phyloP scores from a whole-genome alignment of 495 filamentous ascomycete species.

The Neurospora discreta region DNA sequence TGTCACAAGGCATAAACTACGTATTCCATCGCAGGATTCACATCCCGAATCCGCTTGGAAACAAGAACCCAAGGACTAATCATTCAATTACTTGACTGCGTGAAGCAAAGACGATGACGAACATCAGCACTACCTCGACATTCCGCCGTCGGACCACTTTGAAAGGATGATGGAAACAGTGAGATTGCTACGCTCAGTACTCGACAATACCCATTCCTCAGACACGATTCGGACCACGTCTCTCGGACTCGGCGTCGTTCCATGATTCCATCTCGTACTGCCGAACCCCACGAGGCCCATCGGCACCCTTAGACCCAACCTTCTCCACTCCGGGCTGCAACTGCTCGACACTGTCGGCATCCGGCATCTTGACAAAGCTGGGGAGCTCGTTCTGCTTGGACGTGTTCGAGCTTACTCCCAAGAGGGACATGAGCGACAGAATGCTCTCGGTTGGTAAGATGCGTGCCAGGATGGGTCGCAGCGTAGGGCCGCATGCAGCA shows the following conservation, averaged over 20 bases:
- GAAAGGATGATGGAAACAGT: not conserved
- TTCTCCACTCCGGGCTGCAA: not conserved
- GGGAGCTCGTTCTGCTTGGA: not conserved
- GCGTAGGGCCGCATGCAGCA: conserved; percentile 10
- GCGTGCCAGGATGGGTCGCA: conserved; percentile 3
- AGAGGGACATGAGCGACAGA: conserved; percentile 3
- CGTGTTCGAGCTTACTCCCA: not conserved
- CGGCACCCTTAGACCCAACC: not conserved
- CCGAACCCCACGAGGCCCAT: not conserved
- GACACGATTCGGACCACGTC: not conserved
- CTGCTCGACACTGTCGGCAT: not conserved
- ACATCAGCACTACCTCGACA: not conserved
- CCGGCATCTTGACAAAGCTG: not conserved
- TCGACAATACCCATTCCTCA: not conserved
- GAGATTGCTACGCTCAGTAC: not conserved
- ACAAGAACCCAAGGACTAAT: not conserved
- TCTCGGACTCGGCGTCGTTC: not conserved
- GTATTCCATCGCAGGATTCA: not conserved
- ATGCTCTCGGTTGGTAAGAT: conserved; percentile 2
- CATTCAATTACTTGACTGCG: not conserved
- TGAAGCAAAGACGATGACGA: not conserved
- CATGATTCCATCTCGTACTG: not conserved
- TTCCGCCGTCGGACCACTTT: not conserved
- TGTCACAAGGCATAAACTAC: too few species aligned
- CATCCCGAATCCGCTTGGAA: not conserved